phyloP scores from a whole-genome alignment of 371 early-diverging fungal species.

The Apophysomyces sp. region DNA sequence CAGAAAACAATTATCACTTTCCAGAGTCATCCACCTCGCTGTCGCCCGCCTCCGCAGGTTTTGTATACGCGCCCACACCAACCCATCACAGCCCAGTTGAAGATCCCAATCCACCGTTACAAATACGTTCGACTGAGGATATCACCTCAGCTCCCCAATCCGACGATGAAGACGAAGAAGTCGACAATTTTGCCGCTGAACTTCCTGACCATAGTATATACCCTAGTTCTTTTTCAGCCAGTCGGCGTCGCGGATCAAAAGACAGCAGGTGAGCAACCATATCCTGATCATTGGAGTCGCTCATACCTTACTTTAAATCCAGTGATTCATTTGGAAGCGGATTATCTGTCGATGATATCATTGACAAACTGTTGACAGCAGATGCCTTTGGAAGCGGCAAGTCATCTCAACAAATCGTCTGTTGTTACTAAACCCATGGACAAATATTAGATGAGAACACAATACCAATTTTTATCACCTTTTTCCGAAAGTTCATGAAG shows the following conservation, averaged over 20 bases:
- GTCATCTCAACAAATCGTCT: background rate
- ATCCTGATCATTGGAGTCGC: background rate
- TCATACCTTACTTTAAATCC: background rate
- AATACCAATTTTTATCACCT: slow-evolving; percentile 49
- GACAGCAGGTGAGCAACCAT: slow-evolving; percentile 37
- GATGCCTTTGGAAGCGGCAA: slow-evolving; percentile 29
- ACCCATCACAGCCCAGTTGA: background rate
- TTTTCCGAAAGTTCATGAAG: slow-evolving; percentile 59
- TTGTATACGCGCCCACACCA: slow-evolving; percentile 33
- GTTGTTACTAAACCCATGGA: background rate
- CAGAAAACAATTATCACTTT: background rate
- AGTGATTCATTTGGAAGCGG: slow-evolving; percentile 42
- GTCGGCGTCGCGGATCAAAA: slow-evolving; percentile 37
- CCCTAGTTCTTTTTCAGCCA: background rate
- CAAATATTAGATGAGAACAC: slow-evolving; percentile 35
- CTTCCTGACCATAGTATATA: background rate
- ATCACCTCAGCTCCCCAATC: background rate
- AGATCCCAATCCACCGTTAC: background rate
- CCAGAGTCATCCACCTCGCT: background rate
- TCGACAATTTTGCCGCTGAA: background rate
- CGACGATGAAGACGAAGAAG: background rate
- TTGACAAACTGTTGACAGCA: slow-evolving; percentile 30
- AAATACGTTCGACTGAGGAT: background rate
- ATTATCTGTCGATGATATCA: slow-evolving; percentile 36
- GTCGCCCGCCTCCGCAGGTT: slow-evolving; percentile 10